Base-by-base conservation (phyloP, 2,329 filamentous ascomycete species). In the Zasmidium citrigriseum region DNA sequence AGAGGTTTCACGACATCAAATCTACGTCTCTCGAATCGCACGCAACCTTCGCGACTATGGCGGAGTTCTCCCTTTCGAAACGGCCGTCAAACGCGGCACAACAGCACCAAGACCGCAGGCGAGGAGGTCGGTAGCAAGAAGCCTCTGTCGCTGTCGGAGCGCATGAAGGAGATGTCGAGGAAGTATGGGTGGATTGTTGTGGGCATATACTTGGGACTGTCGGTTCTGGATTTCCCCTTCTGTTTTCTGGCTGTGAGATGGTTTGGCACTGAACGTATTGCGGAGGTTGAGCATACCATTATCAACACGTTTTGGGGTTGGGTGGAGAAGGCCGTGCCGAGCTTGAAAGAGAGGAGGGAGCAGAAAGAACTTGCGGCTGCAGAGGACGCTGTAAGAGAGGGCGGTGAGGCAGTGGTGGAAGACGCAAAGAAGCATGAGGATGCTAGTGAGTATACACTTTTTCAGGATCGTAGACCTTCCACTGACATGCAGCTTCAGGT, bases 101-200 rank as follows among this genome's bases (percentile, higher is more conserved):
- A 76, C 50, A 65, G 73, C 65, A 63, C 70, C 16, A 68, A 72
- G 38, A 45, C 59, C 16, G 44, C 25, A 22, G 20, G 48, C 14
- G 54, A 45, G 21, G 54, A 55, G 34, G 23, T 48, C 9, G 53
- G 25, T 9, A 46, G 24, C 64, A 58, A 52, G 14, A 41, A 23
- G 51, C 58, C 57, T 60, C 64, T 52, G 27, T 77, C 65, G 62
- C 76, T 62, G 45, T 88, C 87, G 1, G 86, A 86, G 63, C 84
- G 89, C 23, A 78, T 98, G 72, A 92, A 88, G 76, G 91, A 90
- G 72, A 83, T 99, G 47, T 92, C 89, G 2, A 87, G 88, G 63
- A 93, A 98, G 75, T 99, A 99, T 75, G 95, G 95, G 44, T 98
- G 93, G 91, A 84, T 90, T 2, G 93, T 93, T 1, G 76, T 97